Conservation (phyloP, 352 stramenopile genomes). For the Pythium aquatile region DNA sequence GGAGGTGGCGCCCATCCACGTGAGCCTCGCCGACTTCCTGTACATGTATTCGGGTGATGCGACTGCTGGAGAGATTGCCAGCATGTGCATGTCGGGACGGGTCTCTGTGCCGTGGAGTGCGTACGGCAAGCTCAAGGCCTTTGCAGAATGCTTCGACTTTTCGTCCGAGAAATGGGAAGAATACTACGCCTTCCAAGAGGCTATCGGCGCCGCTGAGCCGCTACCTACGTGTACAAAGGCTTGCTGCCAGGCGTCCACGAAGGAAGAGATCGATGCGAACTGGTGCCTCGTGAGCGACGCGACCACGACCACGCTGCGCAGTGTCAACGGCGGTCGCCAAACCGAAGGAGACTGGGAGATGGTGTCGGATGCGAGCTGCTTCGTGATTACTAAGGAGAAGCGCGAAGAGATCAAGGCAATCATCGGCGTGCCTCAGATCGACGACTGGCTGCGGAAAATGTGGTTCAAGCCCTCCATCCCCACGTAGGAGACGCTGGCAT, state of each 20-base stretch:
- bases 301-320: slow-evolving; percentile 39
- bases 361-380: slow-evolving; percentile 60
- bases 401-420: slow-evolving; percentile 57
- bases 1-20: slow-evolving; percentile 67
- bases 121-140: slow-evolving; percentile 80
- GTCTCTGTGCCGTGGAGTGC: slow-evolving; percentile 81
- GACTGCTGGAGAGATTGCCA: slow-evolving; percentile 70
- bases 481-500: slow-evolving; percentile 12
- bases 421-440: slow-evolving; percentile 55
- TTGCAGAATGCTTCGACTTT: slow-evolving; percentile 86
- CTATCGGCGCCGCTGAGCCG: slow-evolving; percentile 24
- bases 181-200: slow-evolving; percentile 59
- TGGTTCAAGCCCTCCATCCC: slow-evolving; percentile 40
- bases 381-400: slow-evolving; percentile 57
- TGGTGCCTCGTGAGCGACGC: slow-evolving; percentile 75
- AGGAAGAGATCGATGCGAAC: slow-evolving; percentile 83
- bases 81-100: slow-evolving; percentile 84
- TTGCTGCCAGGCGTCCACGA: slow-evolving; percentile 64
- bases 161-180: slow-evolving; percentile 77
- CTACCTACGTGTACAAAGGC: slow-evolving; percentile 46
- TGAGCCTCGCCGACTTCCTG: slow-evolving; percentile 79
- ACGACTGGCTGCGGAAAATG: slow-evolving; percentile 65
- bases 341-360: slow-evolving; percentile 66
- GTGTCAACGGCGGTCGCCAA: slow-evolving; percentile 15
- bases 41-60: slow-evolving; percentile 87